phyloP scores from a whole-genome alignment of 352 stramenopile genomes.

The Salisapilia sapeloensis region DNA sequence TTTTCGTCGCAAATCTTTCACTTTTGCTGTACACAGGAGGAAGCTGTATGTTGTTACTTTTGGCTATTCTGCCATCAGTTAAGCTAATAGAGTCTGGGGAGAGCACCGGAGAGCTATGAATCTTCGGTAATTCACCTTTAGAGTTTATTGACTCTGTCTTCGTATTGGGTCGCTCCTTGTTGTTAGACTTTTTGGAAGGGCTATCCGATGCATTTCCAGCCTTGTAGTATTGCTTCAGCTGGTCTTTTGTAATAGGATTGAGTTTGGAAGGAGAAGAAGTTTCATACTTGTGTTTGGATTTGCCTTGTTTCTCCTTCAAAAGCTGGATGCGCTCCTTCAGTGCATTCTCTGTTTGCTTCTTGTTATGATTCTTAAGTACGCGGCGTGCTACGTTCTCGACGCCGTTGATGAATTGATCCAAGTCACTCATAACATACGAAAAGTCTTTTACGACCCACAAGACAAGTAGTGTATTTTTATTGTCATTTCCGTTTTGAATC shows the following conservation, averaged over 20 bases:
- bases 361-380: slow-evolving; percentile 72
- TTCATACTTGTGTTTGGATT: slow-evolving; percentile 4
- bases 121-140: too few species aligned
- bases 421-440: slow-evolving; percentile 73
- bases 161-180: too few species aligned
- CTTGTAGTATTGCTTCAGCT: slow-evolving; percentile 38
- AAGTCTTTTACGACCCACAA: too few species aligned
- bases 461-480: too few species aligned
- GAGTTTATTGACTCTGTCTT: too few species aligned
- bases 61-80: background rate
- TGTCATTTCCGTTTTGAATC: too few species aligned
- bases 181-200: too few species aligned
- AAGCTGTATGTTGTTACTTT: background rate
- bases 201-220: slow-evolving; percentile 19
- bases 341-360: slow-evolving; percentile 46
- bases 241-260: slow-evolving; percentile 21
- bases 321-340: slow-evolving; percentile 23
- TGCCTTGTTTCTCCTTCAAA: slow-evolving; percentile 1
- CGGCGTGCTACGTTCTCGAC: slow-evolving; percentile 54
- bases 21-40: too few species aligned
- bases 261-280: too few species aligned
- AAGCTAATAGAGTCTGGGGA: too few species aligned
- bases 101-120: too few species aligned
- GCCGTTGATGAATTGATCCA: slow-evolving; percentile 65
- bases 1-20: too few species aligned